Evolutionary conservation across 2,329 filamentous ascomycete genomes (phyloP), one percentile per base, ranked within the genome.

Genomic region (Epichloe hybrida): DNA sequence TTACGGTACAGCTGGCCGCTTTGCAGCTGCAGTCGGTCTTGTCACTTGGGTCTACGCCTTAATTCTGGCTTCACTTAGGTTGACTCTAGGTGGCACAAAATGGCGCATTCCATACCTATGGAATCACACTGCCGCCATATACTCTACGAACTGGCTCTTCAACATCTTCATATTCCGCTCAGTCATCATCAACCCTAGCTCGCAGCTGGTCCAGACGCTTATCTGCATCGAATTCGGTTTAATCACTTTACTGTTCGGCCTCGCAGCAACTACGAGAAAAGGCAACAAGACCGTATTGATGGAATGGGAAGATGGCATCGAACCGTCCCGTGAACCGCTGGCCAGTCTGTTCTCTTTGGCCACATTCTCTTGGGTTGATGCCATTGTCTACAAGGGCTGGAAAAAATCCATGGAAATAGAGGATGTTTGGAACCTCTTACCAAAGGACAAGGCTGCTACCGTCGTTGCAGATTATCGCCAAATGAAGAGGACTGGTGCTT

Each of bases 71-170:
- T 78, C 81, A 20, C 69, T 89, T 42, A 83, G 93, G 36, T 71
- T 96, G 60, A 82, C 68, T 68, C 80, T 74, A 68, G 83, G 66
- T 66, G 80, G 71, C 68, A 80, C 69, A 60, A 80, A 73, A 74
- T 88, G 70, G 77, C 77, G 65, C 66, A 64, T 93, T 13, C 83
- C 85, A 8, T 75, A 78, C 52, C 71, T 97, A 8, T 98, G 93
- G 93, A 90, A 91, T 63, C 93, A 98, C 67, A 97, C 93, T 0
- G 86, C 88, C 20, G 70, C 77, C 55, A 80, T 98, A 50, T 98
- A 98, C 66, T 77, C 79, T 50, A 72, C 82, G 50, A 84, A 90
- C 64, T 98, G 91, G 88, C 61, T 93, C 4, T 83, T 90, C 61
- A 75, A 76, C 8, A 55, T 91, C 23, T 72, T 88, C 57, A 68